Percentiles rank a stretch among this genome's conserved stretches.
Evolutionary conservation across 1,139 yeast species (phyloP).

Genomic region (Sugiyamaella castrensis): DNA sequence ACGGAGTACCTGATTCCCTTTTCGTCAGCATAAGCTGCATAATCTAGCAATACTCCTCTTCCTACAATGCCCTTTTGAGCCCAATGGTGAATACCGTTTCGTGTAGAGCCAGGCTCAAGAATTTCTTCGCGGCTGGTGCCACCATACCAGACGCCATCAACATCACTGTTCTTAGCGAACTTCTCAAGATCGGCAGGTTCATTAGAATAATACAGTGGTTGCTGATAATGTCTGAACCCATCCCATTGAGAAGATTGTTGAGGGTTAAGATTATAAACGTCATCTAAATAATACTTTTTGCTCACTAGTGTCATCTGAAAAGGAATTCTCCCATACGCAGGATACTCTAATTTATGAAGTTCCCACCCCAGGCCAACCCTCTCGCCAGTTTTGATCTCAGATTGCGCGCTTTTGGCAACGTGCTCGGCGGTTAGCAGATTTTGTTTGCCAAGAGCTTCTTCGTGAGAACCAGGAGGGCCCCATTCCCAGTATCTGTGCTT

Average conservation of each 20-base stretch:
- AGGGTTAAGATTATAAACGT: slow-evolving; percentile 32
- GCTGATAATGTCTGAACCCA: slow-evolving; percentile 35
- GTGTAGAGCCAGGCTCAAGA: slow-evolving; percentile 17
- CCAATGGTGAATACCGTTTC: slow-evolving; percentile 35
- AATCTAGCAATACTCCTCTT: slow-evolving; percentile 36
- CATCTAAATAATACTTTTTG: slow-evolving; percentile 27
- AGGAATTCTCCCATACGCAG: slow-evolving; percentile 20
- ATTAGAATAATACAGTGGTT: slow-evolving; percentile 14
- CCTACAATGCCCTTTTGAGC: slow-evolving; percentile 35
- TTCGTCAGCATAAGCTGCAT: slow-evolving; percentile 30
- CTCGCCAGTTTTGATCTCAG: slow-evolving; percentile 26
- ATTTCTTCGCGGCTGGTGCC: slow-evolving; percentile 31
- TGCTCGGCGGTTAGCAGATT: slow-evolving; percentile 25
- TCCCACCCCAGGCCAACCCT: slow-evolving; percentile 26
- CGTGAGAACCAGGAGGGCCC: slow-evolving; percentile 28
- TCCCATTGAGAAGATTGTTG: slow-evolving; percentile 39
- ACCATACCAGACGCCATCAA: slow-evolving; percentile 27
- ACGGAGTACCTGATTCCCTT: slow-evolving; percentile 29
- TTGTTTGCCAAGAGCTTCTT: slow-evolving; percentile 28
- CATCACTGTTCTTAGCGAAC: slow-evolving; percentile 12
- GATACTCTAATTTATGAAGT: slow-evolving; percentile 23
- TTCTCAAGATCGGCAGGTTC: slow-evolving; percentile 7
- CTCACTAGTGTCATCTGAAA: slow-evolving; percentile 14
- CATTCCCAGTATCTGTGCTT: slow-evolving; percentile 27
- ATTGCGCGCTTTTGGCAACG: slow-evolving; percentile 22